Base-by-base conservation (phyloP, 805 yeast species). In the Cyberlindnera maritima region DNA sequence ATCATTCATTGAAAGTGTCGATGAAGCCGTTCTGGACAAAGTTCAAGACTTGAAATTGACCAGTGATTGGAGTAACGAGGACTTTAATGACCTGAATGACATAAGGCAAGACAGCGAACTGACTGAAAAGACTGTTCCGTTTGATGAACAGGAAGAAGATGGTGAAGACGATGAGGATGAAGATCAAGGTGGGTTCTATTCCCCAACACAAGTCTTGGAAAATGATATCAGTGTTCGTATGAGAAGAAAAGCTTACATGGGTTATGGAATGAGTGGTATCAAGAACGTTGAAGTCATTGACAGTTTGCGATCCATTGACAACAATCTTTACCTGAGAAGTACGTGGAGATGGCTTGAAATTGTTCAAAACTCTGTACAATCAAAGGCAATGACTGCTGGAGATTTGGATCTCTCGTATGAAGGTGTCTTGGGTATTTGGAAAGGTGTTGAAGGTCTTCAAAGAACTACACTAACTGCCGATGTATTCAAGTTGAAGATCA, bases 291-390 rank as follows among this genome's bases (percentile, higher is more conserved):
- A 74, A 15, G 70, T 87, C 21, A 67, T 82, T 33, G 88, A 79
- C 51, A 70, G 69, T 25, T 61, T 80, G 29, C 75, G 72, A 45
- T 62, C 80, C 20, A 77, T 77, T 43, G 79, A 81, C 39, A 75
- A 66, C 46, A 72, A 71, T 43, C 67, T 70, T n/a, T 85, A 79
- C 52, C 68, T 85, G 41, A 71, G 85, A 50, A 84, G 88, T 56
- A 85, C 96, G 0, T 92, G 98, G 98, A 82, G 85, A 60, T 92
- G 98, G 98, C 67, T 92, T 28, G 77, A 80, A 1, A 77, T 87
- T 42, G 88, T 95, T 0, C 76, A 79, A 44, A 79, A 77, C 36
- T 74, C 87, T 1, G 80, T 81, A 4, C 75, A 75, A 17, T 77
- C 81, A 41, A 85, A 88, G 0, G 70, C 83, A 2, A 84, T 88